These are phyloP conservation scores for Fusarium falciforme DNA, from an alignment of 2,329 filamentous ascomycete species.

Conservation along the genomic window DNA sequence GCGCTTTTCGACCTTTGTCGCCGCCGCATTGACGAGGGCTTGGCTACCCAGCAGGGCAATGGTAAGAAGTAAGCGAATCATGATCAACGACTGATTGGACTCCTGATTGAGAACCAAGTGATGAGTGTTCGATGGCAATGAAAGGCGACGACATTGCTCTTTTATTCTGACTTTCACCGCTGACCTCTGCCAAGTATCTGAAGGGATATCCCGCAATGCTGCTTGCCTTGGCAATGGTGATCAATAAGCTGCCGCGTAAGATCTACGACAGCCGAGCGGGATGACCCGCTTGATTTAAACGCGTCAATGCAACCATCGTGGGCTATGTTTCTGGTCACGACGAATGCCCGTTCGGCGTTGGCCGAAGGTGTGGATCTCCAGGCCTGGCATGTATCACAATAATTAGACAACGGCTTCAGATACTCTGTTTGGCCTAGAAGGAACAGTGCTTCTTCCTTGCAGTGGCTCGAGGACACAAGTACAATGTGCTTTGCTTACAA, in stretches of 20 bases:
- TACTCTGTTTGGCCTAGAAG: neutral
- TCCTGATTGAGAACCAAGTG: neutral
- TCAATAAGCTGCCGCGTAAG: neutral
- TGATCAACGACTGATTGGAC: neutral
- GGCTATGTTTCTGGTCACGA: neutral
- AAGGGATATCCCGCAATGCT: neutral
- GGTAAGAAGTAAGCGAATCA: neutral
- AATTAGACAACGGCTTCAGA: neutral
- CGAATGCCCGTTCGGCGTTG: neutral
- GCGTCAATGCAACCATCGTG: neutral
- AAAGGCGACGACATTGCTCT: neutral
- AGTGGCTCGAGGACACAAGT: neutral
- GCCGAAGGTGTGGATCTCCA: neutral
- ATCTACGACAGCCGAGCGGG: neutral
- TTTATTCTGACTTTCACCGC: neutral
- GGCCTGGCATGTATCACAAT: neutral
- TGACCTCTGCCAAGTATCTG: neutral
- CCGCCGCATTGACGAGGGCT: conserved; percentile 32
- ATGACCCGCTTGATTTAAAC: neutral
- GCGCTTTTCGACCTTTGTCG: conserved; percentile 53
- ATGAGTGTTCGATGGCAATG: neutral
- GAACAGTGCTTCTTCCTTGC: neutral
- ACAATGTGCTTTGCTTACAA: neutral
- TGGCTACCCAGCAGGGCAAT: conserved; percentile 22
- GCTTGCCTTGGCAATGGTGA: neutral